These are phyloP conservation scores for Paraurostyla sp. DNA, from an alignment of 73 alveolate species.

Conservation along the genomic window DNA sequence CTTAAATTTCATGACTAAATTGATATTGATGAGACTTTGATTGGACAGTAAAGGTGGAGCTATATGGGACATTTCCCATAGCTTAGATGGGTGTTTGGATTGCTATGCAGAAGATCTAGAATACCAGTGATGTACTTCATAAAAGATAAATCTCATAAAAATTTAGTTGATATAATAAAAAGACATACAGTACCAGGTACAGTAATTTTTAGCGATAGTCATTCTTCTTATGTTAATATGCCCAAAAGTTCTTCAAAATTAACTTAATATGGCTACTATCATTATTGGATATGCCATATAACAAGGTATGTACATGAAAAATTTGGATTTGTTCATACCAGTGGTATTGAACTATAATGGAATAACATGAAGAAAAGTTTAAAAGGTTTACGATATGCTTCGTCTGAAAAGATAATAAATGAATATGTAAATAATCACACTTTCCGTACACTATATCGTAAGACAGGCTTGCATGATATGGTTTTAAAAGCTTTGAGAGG, in stretches of 20 bases:
- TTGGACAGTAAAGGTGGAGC: conserved; percentile 27
- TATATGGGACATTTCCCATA: conserved; percentile 41
- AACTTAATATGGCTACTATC: conserved; percentile 41
- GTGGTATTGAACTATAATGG: conserved; percentile 39
- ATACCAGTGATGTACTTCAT: conserved; percentile 51
- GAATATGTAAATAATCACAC: conserved; percentile 42
- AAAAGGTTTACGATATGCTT: conserved; percentile 28
- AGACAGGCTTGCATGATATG: conserved; percentile 33
- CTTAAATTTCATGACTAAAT: background rate
- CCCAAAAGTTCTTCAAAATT: conserved; percentile 15
- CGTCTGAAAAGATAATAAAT: background rate
- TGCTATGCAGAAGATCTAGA: conserved; percentile 24
- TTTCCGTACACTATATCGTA: background rate
- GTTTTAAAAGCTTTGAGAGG: conserved; percentile 38
- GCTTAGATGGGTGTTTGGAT: conserved; percentile 50
- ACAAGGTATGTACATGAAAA: conserved; percentile 56
- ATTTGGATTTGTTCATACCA: conserved; percentile 43
- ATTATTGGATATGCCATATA: conserved; percentile 47
- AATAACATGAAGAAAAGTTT: conserved; percentile 15
- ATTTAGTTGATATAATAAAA: conserved; percentile 19
- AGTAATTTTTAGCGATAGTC: conserved; percentile 31
- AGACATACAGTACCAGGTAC: conserved; percentile 41
- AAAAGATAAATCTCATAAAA: conserved; percentile 5
- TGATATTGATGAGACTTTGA: conserved; percentile 43
- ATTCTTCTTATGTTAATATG: conserved; percentile 36